Conservation (phyloP, 2,329 filamentous ascomycete species). For the Metarhizium sp. region DNA sequence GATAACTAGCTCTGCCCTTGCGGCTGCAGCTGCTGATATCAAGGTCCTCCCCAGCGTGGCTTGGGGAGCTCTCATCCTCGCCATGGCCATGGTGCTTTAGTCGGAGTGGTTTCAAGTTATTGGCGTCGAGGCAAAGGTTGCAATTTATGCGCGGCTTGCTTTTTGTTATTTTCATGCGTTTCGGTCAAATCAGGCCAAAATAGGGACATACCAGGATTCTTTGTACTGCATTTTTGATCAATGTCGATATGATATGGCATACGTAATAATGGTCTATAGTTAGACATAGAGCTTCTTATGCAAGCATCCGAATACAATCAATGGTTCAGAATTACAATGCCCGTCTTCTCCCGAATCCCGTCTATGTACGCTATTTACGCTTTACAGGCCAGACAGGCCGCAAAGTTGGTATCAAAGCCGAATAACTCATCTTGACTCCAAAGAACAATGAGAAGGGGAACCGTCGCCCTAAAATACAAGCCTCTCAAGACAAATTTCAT, state of each 20-base stretch:
- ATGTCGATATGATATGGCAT: neutral
- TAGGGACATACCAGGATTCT: conserved; percentile 1
- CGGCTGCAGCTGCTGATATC: conserved; percentile 19
- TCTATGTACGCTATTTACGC: neutral
- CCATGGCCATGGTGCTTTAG: conserved; percentile 18
- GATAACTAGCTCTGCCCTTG: conserved; percentile 18
- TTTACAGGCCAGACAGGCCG: neutral
- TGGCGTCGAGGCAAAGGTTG: neutral
- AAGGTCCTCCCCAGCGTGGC: conserved; percentile 12
- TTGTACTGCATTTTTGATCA: conserved; percentile 2
- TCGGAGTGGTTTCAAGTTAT: neutral
- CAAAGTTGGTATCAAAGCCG: neutral
- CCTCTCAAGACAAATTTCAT: neutral
- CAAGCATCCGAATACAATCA: neutral
- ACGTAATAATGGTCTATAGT: conserved; percentile 1
- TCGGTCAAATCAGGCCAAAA: neutral
- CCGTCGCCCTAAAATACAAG: neutral
- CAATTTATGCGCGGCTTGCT: neutral
- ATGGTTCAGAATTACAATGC: neutral
- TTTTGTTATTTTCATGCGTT: neutral
- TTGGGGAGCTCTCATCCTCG: conserved; percentile 17
- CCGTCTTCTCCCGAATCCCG: neutral
- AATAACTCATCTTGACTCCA: neutral
- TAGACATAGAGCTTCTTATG: conserved; percentile 1
- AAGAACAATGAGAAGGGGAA: neutral